phyloP scores from a whole-genome alignment of 192 early-diverging fungal species.

The Endogone sp. region DNA sequence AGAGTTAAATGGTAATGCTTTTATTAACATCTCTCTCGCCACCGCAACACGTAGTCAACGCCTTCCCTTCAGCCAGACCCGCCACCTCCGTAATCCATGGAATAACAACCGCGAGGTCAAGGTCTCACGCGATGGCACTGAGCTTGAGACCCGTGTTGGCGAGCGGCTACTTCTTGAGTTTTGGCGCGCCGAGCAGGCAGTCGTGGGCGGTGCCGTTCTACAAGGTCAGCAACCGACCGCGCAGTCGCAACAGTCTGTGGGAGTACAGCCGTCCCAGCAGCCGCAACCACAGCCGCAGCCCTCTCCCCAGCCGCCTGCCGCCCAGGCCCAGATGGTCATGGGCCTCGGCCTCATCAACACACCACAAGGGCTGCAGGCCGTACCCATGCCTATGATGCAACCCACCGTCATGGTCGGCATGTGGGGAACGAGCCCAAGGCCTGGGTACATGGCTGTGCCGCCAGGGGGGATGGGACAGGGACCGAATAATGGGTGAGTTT shows the following conservation, averaged over 20 bases:
- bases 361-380: conserved; percentile 7
- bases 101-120: conserved; percentile 47
- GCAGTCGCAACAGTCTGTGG: neutral
- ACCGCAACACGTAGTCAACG: too few relatives aligned
- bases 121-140: conserved; percentile 45
- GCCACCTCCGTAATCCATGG: conserved; percentile 39
- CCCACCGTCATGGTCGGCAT: too few relatives aligned
- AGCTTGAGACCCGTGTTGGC: conserved; percentile 36
- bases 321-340: conserved; percentile 9
- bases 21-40: too few relatives aligned
- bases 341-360: conserved; percentile 7
- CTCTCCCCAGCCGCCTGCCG: neutral
- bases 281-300: neutral
- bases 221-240: neutral
- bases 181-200: conserved; percentile 19
- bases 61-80: conserved; percentile 36
- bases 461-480: too few relatives aligned
- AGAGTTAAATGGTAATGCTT: neutral
- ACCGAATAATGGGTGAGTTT: too few relatives aligned
- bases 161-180: conserved; percentile 35
- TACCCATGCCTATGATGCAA: conserved; percentile 5
- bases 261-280: neutral
- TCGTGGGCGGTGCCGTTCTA: too few relatives aligned
- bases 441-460: too few relatives aligned
- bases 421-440: too few relatives aligned